A percentile compares a stretch with the other conserved stretches of the same genome.
These are phyloP conservation scores for Capronia epimyces DNA, from an alignment of 2,329 filamentous ascomycete species.

Conservation along the genomic window DNA sequence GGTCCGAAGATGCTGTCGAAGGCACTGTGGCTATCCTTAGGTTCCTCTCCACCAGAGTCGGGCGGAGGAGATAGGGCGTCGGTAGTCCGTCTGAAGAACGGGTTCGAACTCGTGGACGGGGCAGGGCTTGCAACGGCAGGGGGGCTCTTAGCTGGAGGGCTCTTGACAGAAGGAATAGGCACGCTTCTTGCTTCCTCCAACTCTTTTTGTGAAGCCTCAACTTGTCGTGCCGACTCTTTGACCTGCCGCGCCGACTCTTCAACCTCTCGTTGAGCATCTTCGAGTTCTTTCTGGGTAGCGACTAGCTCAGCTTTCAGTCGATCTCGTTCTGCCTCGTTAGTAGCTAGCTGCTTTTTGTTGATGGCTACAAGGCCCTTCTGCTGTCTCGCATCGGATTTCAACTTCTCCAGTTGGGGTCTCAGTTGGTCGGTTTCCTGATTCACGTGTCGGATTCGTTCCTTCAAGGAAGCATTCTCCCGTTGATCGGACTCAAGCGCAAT, in stretches of 20 bases:
- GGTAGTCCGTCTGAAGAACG: conserved; percentile 72
- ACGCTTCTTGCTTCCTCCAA: conserved; percentile 24
- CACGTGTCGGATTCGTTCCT: conserved; percentile 77
- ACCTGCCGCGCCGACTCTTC: conserved; percentile 43
- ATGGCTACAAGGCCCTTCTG: conserved; percentile 96
- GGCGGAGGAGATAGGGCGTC: conserved; percentile 40
- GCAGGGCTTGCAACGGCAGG: conserved; percentile 46
- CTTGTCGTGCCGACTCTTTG: conserved; percentile 29
- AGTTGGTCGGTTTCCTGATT: conserved; percentile 79
- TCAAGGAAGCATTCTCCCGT: conserved; percentile 76
- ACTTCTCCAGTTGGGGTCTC: conserved; percentile 87
- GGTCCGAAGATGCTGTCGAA: conserved; percentile 86
- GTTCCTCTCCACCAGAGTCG: conserved; percentile 6
- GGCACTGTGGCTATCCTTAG: conserved; percentile 44
- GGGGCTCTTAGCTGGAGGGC: conserved; percentile 16
- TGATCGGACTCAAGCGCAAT: conserved; percentile 77
- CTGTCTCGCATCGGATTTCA: conserved; percentile 84
- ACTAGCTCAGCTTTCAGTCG: conserved; percentile 77
- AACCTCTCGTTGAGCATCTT: conserved; percentile 54
- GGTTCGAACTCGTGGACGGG: conserved; percentile 66
- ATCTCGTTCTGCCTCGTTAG: conserved; percentile 81
- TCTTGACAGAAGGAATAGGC: conserved; percentile 20
- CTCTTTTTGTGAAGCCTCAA: conserved; percentile 41
- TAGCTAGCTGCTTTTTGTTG: conserved; percentile 94
- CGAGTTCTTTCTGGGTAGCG: conserved; percentile 57